Base-by-base conservation (phyloP, 192 early-diverging fungal species). In the Podila epigama region DNA sequence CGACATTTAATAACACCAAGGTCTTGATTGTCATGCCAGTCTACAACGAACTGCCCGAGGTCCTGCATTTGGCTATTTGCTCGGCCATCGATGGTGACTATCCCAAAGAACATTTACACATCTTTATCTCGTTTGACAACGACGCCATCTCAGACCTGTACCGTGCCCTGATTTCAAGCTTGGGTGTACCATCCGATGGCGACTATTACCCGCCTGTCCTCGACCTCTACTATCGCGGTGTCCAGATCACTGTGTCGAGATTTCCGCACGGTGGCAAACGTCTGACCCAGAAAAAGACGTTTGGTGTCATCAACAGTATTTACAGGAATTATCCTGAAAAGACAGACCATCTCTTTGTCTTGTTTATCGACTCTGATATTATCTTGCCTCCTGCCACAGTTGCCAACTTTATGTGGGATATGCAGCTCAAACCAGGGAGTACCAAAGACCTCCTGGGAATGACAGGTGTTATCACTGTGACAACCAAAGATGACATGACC, bases 201-300 rank as follows among this genome's bases (percentile, higher is more conserved):
- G 57, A 51, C 6, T 63, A 42, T 15, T 60, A 65, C 39, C 63
- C 63, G 12, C 63, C 63, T 1, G 63, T 65, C 10, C 16, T 65
- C 25, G 63, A 65, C 28, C 63, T 51, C 36, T 77, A 54, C 36
- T 83, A 66, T 60, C 64, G 63, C 3, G 63, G 66, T 53, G 81
- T 80, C 16, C 53, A 60, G 40, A 60, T 84, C 34, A 63, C 66
- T 1, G 71, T 84, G n/a, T 56, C 64, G 31, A 54, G 73, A 15
- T 85, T 83, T 50, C 84, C 84, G 2, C 85, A 86, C 66, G 86
- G 86, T 27, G 85, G 85, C 39, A 86, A 86, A 57, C 39, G 85
- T 16, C 51, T 73, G 39, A 88, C 86, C 2, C 85, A 86, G 56
- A 71, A 81, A n/a, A 71, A 66, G 29, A 81, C 84, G 1, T 82